Base-by-base conservation (phyloP, 176 grass and related monocot species). In the Oryza nivara region DNA sequence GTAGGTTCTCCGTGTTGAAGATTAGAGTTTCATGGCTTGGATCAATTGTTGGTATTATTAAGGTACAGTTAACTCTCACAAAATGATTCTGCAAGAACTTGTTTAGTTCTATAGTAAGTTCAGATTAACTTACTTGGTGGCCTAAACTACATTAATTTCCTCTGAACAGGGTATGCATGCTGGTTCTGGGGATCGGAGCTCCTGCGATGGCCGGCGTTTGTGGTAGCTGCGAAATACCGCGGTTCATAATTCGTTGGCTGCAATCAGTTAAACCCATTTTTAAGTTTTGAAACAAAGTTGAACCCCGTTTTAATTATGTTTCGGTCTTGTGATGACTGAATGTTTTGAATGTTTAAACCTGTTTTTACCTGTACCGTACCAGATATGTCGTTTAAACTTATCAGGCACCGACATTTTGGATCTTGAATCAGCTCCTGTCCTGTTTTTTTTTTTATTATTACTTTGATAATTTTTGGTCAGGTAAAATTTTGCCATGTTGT, bases 1-100 rank as follows among this genome's bases (percentile, higher is more conserved):
- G 65, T 76, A 86, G 76, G 43, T 66, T 79, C 85, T 51, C 22
- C 30, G 49, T 71, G 66, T 80, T 14, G 11, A 83, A 44, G 56
- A 65, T 48, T 67, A 23, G 64, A 56, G 47, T 79, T 77, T 47
- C 38, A 51, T 82, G 41, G 13, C 7, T 67, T 79, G 13, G 49
- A 67, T 74, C 61, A 45, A 22, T 80, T 72, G 19, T 36, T 79
- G 35, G 26, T 84, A 52, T 28, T 88, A 19, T 73, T 60, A 11
- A 81, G 71, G 75, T 70, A 66, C 65, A 52, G 23, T 61, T 25
- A 9, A 68, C 61, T 75, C 43, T 66, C 81, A 64, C 43, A 72
- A 76, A 85, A 72, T 76, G 43, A 72, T 75, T 68, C 77, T 85
- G 82, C 85, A 85, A 89, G 77, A 73, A 19, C n/a, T 49, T 65